Evolutionary conservation across 2,329 filamentous ascomycete species (phyloP).

Genomic region (Botrytis medusae): DNA sequence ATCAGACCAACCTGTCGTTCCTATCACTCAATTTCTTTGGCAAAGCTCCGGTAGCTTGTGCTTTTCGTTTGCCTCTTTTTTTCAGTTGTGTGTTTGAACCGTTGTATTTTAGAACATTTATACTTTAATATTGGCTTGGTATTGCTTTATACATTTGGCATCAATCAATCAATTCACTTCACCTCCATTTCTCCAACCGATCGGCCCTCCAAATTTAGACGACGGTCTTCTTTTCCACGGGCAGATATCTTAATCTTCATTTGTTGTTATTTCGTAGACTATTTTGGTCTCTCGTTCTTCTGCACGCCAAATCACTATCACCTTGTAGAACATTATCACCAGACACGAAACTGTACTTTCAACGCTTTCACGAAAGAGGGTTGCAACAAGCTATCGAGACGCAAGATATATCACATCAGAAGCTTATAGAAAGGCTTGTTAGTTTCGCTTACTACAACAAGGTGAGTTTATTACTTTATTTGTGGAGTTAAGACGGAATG

Average conservation of each 20-base stretch:
- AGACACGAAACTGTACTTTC: background rate
- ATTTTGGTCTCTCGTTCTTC: background rate
- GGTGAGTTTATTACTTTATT: background rate
- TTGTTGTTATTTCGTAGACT: background rate
- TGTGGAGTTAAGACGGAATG: constrained; percentile 3
- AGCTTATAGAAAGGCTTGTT: background rate
- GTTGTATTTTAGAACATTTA: background rate
- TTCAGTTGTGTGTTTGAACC: constrained; percentile 24
- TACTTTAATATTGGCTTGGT: constrained; percentile 1
- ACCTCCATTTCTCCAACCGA: background rate
- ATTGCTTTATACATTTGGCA: background rate
- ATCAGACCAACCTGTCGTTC: constrained; percentile 36
- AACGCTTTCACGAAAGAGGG: background rate
- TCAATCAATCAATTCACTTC: background rate
- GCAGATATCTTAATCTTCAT: background rate
- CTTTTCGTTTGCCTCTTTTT: constrained; percentile 31
- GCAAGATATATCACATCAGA: constrained; percentile 4
- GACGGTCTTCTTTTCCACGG: background rate
- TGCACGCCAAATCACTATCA: constrained; percentile 12
- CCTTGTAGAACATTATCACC: background rate
- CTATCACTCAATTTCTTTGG: constrained; percentile 28
- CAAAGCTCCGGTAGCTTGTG: constrained; percentile 51
- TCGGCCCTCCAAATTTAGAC: background rate
- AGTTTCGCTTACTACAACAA: background rate
- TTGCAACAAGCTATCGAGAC: constrained; percentile 5